phyloP scores from a whole-genome alignment of 345 rosid species.

The Aquilaria malaccensis region DNA sequence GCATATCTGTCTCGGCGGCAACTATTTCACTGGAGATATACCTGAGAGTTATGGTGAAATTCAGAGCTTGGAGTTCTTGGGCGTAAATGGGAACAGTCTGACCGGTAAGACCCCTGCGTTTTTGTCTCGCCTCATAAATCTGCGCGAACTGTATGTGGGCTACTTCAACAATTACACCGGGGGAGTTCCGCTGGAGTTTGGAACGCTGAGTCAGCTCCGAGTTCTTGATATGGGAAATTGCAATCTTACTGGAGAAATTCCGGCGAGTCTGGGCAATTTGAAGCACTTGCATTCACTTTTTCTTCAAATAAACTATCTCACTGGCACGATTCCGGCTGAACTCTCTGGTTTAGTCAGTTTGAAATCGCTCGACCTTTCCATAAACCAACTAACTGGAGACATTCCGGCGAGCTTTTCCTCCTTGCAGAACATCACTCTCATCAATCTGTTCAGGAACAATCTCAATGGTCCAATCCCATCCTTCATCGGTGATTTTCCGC shows the following conservation, averaged over 20 bases:
- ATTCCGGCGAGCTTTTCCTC: conserved; percentile 54
- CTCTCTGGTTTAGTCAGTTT: conserved; percentile 56
- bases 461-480: conserved; percentile 62
- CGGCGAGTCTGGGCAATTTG: conserved; percentile 47
- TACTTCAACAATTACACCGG: conserved; percentile 54
- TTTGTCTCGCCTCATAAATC: conserved; percentile 53
- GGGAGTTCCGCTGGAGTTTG: conserved; percentile 70
- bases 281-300: conserved; percentile 54
- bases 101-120: conserved; percentile 49
- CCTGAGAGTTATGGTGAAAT: conserved; percentile 70
- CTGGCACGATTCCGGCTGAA: conserved; percentile 66
- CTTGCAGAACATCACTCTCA: conserved; percentile 41
- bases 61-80: conserved; percentile 55
- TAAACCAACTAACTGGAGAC: conserved; percentile 59
- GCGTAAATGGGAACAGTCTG: conserved; percentile 51
- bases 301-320: conserved; percentile 62
- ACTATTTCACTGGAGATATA: conserved; percentile 62
- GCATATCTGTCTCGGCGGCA: conserved; percentile 62
- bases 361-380: conserved; percentile 69
- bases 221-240: conserved; percentile 64
- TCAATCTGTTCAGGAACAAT: conserved; percentile 59
- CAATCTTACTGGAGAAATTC: conserved; percentile 69
- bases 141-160: conserved; percentile 45
- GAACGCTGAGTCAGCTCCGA: conserved; percentile 44
- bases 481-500: conserved; percentile 57